These are phyloP conservation scores for Emergomyces orientalis DNA, from an alignment of 2,329 filamentous ascomycete species.

Conservation along the genomic window DNA sequence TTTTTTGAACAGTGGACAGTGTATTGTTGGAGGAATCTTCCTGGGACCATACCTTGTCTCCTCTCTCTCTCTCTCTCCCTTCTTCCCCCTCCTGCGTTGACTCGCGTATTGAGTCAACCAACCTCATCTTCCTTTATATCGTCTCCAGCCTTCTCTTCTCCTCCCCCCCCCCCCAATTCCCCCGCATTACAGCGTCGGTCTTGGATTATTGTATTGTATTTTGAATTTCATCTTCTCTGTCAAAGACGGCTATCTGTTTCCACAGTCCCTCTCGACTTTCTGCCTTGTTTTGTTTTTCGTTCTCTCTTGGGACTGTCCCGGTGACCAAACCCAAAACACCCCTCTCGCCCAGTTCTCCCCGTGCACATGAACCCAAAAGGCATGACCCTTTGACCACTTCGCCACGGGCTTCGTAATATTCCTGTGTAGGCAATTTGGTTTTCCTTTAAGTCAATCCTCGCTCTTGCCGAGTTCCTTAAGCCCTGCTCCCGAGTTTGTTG, in stretches of 20 bases:
- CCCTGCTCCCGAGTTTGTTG: not conserved
- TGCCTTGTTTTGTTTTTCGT: not conserved
- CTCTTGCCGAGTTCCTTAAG: not conserved
- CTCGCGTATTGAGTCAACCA: not conserved
- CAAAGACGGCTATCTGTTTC: not conserved
- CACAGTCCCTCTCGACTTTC: not conserved
- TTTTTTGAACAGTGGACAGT: not conserved
- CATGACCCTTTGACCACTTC: slow-evolving; percentile 6
- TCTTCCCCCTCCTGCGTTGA: not conserved
- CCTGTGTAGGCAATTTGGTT: not conserved
- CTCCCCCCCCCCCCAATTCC: not conserved
- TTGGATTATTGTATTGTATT: slow-evolving; percentile 1
- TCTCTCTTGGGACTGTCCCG: slow-evolving; percentile 9
- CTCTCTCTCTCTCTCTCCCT: slow-evolving; percentile 1
- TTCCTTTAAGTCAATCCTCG: not conserved
- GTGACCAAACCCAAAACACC: slow-evolving; percentile 11
- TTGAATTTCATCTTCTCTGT: not conserved
- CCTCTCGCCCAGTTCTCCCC: not conserved
- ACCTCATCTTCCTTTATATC: not conserved
- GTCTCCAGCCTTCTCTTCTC: not conserved
- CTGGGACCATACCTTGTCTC: slow-evolving; percentile 5
- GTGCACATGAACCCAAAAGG: slow-evolving; percentile 8
- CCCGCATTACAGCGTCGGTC: not conserved
- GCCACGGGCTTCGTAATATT: slow-evolving; percentile 8
- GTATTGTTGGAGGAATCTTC: slow-evolving; percentile 10